A percentile compares a stretch with the other conserved stretches of the same genome.
Evolutionary conservation across 805 yeast genomes (phyloP).

Genomic region (Nematodospora valgi): DNA sequence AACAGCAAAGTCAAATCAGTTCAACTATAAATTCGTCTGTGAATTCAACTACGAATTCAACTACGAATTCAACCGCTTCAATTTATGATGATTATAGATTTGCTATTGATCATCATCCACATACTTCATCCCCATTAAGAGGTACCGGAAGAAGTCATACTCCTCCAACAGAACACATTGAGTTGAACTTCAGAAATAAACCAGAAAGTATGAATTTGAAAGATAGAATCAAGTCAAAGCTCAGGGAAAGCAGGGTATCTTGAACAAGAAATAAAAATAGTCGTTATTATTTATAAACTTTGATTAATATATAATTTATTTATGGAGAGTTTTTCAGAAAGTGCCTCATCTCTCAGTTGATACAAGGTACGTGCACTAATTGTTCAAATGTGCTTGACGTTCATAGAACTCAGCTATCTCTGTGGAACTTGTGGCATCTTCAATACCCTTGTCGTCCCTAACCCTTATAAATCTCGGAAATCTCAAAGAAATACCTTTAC

Average conservation of each 20-base stretch:
- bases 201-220: slow-evolving; percentile 18
- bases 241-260: slow-evolving; percentile 33
- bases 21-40: slow-evolving; percentile 19
- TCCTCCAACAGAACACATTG: slow-evolving; percentile 17
- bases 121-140: slow-evolving; percentile 4
- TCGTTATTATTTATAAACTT: slow-evolving; percentile 3
- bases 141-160: background rate
- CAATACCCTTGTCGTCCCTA: slow-evolving; percentile 81
- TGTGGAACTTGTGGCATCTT: slow-evolving; percentile 82
- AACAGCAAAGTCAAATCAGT: slow-evolving; percentile 22
- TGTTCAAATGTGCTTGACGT: slow-evolving; percentile 52
- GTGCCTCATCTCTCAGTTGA: too few species aligned
- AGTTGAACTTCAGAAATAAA: slow-evolving; percentile 27
- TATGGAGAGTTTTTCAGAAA: too few species aligned
- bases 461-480: slow-evolving; percentile 83
- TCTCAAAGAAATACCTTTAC: slow-evolving; percentile 81
- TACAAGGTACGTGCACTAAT: slow-evolving; percentile 3
- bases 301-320: slow-evolving; percentile 1
- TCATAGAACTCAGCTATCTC: slow-evolving; percentile 83
- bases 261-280: slow-evolving; percentile 2
- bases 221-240: slow-evolving; percentile 31
- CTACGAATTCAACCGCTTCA: slow-evolving; percentile 23
- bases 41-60: slow-evolving; percentile 20
- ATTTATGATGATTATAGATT: slow-evolving; percentile 30
- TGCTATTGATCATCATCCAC: slow-evolving; percentile 1